Evolutionary conservation across 345 rosid genomes (phyloP).

Genomic region (Eucalyptus fibrosa): DNA sequence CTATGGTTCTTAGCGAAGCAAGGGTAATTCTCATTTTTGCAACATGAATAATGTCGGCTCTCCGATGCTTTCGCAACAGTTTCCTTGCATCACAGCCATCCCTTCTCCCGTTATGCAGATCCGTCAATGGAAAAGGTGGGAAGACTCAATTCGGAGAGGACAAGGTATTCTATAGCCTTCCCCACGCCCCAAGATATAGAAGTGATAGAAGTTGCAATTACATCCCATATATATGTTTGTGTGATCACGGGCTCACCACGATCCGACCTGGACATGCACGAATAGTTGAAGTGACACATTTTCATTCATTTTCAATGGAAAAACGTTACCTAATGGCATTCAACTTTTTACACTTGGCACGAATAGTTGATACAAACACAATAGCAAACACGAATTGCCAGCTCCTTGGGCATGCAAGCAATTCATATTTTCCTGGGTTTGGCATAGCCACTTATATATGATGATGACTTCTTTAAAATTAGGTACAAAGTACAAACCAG

Average conservation of each 20-base stretch:
- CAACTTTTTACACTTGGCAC: neutral
- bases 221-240: neutral
- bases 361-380: neutral
- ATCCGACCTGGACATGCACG: neutral
- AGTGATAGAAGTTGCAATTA: neutral
- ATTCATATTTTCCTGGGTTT: neutral
- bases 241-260: neutral
- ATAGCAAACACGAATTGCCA: neutral
- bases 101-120: constrained; percentile 22
- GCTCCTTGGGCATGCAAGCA: neutral
- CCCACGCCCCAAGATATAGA: neutral
- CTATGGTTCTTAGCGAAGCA: constrained; percentile 68
- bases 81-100: neutral
- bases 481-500: neutral
- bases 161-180: neutral
- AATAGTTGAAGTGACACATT: neutral
- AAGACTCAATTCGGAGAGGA: constrained; percentile 3
- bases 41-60: neutral
- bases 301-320: neutral
- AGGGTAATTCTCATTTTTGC: constrained; percentile 24
- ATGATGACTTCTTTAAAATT: neutral
- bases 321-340: neutral
- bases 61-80: neutral
- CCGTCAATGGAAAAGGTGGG: constrained; percentile 82
- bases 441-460: neutral